Evolutionary conservation across 2,329 filamentous ascomycete species (phyloP).

Genomic region (Macrophomina tecta): DNA sequence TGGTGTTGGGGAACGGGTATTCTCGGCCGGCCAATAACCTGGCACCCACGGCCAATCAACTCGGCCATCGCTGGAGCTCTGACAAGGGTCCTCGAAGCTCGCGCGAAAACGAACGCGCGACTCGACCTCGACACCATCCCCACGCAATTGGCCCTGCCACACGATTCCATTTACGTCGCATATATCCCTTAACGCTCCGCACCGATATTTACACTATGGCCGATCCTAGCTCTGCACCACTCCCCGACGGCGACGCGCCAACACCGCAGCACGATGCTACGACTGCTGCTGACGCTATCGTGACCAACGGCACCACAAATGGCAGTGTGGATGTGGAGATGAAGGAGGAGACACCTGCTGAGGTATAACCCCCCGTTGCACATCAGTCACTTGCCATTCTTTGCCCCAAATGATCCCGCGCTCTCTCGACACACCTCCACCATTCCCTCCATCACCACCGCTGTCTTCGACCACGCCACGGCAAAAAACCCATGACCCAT

Average conservation of each 20-base stretch:
- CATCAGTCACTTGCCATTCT: not conserved
- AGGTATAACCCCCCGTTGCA: conserved; percentile 31
- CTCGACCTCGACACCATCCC: conserved; percentile 4
- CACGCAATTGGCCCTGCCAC: not conserved
- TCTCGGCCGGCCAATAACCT: not conserved
- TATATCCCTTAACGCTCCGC: not conserved
- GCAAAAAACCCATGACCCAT: not conserved
- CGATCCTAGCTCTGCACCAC: not conserved
- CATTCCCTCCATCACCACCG: conserved; percentile 25
- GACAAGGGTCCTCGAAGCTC: conserved; percentile 20
- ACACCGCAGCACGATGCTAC: conserved; percentile 19
- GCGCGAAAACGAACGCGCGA: conserved; percentile 18
- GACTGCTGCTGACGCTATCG: not conserved
- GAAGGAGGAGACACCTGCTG: conserved; percentile 40
- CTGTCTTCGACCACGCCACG: conserved; percentile 1
- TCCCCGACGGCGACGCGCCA: conserved; percentile 24
- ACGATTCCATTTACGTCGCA: not conserved
- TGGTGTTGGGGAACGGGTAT: no score
- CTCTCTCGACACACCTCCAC: not conserved
- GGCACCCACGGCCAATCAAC: not conserved
- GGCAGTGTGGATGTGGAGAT: conserved; percentile 40
- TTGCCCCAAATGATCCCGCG: no score
- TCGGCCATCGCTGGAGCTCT: conserved; percentile 1
- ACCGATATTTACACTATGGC: not conserved
- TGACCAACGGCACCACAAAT: conserved; percentile 35